Base-by-base conservation (phyloP, 1,284 basidiomycete species). In the Sphaerobolus stellatus region DNA sequence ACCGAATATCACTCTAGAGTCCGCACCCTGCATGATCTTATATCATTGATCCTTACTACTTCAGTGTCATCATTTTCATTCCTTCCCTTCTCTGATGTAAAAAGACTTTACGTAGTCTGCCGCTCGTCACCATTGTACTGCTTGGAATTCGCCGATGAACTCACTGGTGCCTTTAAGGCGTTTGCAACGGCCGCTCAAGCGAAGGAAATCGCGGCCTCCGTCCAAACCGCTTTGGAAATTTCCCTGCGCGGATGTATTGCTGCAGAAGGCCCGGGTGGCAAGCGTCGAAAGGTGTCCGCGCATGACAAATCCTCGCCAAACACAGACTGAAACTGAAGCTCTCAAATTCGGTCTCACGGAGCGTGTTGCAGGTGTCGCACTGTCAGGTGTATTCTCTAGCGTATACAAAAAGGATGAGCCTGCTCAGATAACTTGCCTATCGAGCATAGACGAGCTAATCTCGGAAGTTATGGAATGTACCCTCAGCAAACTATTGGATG, bases 1-100 rank as follows among this genome's bases (percentile, higher is more conserved):
- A 70, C 88, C 9, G 77, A 80, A 20, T 85, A 83, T 59, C 80
- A 88, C 64, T 71, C 73, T 20, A 88, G 86, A 69, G 86, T 85
- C 1, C 81, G 86, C n/a, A 83, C 81, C 1, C 62, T 88, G 38
- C 75, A 80, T 51, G 59, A 66, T 1, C 76, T 85, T 57, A 66
- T 82, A 36, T 68, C 68, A 27, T 66, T 63, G 38, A 58, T 82
- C 14, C 66, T 82, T 28, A 62, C 64, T 3, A 70, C 76, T 1
- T 65, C 79, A 24, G 44, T 47, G 56, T 51, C 56, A 53, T 38
- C 55, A 57, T 49, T 50, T 58, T 24, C 58, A 60, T 59, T 62
- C 50, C 24, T 65, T 56, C 41, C 48, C 25, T 20, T 56, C 56
- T 28, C 28, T 27, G 59, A 65, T 51, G 57, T 64, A n/a, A 67